A percentile compares a stretch with the other conserved stretches of the same genome.
Conservation (phyloP, 2,329 filamentous ascomycete species). For the Colletotrichum phormii region DNA sequence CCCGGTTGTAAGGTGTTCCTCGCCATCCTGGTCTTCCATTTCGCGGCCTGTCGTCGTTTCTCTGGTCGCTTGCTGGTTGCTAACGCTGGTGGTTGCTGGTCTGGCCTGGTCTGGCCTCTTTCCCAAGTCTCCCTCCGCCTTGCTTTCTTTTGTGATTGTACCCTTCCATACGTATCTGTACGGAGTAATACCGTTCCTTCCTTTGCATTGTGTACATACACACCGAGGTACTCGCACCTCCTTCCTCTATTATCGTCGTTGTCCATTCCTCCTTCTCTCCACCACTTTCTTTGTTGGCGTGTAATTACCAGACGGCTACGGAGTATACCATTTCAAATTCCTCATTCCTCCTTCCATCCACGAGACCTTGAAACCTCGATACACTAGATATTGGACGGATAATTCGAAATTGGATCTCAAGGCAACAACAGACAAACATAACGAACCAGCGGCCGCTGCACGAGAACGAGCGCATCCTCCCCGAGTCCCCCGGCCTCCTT, state of each 20-base stretch:
- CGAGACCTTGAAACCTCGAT: background rate
- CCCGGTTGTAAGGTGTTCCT: slow-evolving; percentile 13
- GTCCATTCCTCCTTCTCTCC: background rate
- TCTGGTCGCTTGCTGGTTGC: background rate
- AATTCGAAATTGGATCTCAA: background rate
- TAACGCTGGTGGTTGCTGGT: background rate
- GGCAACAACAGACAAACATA: background rate
- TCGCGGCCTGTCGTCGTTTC: background rate
- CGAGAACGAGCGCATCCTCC: slow-evolving; percentile 1
- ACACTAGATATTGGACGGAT: background rate
- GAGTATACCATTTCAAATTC: background rate
- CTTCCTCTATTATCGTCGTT: background rate
- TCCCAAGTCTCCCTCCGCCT: background rate
- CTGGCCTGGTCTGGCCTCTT: background rate
- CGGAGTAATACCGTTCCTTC: too few species aligned
- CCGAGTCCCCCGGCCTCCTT: background rate
- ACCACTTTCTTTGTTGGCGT: background rate
- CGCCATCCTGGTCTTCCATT: background rate
- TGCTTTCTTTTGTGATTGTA: slow-evolving; percentile 6
- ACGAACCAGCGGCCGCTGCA: background rate
- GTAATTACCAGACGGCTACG: background rate
- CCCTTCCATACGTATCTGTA: too few species aligned
- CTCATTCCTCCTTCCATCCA: slow-evolving; percentile 9
- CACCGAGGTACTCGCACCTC: background rate
- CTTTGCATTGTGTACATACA: background rate